Conservation (phyloP, 2,329 filamentous ascomycete species). For the Hymenoscyphus albidus region DNA sequence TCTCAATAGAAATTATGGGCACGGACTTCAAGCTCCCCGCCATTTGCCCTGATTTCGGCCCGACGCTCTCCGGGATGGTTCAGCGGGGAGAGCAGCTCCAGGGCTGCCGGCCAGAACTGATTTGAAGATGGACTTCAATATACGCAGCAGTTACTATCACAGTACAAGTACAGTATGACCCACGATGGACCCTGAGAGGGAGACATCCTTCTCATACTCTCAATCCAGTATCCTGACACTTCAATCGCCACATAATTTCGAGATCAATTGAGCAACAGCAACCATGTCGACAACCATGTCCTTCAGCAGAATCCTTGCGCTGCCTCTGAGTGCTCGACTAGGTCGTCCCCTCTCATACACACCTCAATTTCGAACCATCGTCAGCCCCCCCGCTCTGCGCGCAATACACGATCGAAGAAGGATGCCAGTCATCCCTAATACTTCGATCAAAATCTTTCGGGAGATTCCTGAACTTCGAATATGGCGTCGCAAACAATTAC, state of each 20-base stretch:
- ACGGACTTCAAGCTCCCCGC: slow-evolving; percentile 19
- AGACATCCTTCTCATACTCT: neutral
- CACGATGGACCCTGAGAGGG: slow-evolving; percentile 30
- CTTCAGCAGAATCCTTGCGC: neutral
- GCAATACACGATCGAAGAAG: slow-evolving; percentile 18
- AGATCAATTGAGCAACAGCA: slow-evolving; percentile 7
- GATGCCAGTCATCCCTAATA: slow-evolving; percentile 44
- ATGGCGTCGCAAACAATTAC: slow-evolving; percentile 63
- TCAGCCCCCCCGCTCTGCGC: slow-evolving; percentile 2
- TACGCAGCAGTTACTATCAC: slow-evolving; percentile 33
- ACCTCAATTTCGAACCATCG: slow-evolving; percentile 18
- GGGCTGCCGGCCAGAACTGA: neutral
- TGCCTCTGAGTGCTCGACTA: slow-evolving; percentile 2
- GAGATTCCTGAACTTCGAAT: slow-evolving; percentile 67
- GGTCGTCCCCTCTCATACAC: slow-evolving; percentile 2
- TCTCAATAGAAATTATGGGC: slow-evolving; percentile 11
- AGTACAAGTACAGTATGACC: slow-evolving; percentile 21
- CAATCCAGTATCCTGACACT: neutral
- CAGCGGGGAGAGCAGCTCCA: neutral
- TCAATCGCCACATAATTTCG: neutral
- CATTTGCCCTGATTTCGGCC: slow-evolving; percentile 3
- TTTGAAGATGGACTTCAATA: slow-evolving; percentile 24
- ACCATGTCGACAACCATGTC: slow-evolving; percentile 18
- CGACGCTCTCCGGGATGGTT: neutral
- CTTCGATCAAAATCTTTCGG: slow-evolving; percentile 68